Evolutionary conservation across 1,139 yeast species (phyloP).

Genomic region (Debaryomycetaceae sp.): DNA sequence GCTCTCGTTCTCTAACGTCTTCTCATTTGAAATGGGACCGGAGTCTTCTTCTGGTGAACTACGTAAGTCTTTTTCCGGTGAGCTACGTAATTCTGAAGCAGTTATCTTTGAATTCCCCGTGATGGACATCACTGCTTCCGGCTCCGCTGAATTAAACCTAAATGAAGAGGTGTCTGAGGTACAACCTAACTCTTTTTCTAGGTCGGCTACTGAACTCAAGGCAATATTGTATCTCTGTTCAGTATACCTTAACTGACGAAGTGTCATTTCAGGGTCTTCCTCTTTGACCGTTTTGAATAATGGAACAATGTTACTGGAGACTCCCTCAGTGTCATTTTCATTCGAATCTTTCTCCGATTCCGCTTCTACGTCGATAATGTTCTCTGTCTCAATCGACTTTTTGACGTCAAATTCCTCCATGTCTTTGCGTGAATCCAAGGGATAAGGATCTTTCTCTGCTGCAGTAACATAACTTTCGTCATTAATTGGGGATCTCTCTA

Average conservation of each 20-base stretch:
- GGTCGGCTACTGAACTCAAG: conserved; percentile 27
- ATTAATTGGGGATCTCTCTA: conserved; percentile 1
- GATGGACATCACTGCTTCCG: background rate
- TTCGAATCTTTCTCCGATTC: background rate
- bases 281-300: conserved; percentile 29
- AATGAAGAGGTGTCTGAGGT: background rate
- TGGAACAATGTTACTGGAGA: conserved; percentile 12
- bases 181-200: conserved; percentile 18
- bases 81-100: background rate
- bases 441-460: background rate
- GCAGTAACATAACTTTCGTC: background rate
- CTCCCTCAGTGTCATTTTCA: background rate
- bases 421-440: background rate
- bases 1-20: too few species aligned
- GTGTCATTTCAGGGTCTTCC: conserved; percentile 30
- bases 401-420: background rate
- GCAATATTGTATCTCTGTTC: conserved; percentile 31
- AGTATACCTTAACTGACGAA: conserved; percentile 26
- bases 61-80: too few species aligned
- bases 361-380: background rate
- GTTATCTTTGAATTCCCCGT: conserved; percentile 1
- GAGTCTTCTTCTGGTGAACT: too few species aligned
- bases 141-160: background rate
- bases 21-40: too few species aligned
- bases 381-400: background rate